Percentiles rank a stretch among this genome's conserved stretches.
Conservation (phyloP, 2,329 filamentous ascomycete species). For the Botrytis squamosa region DNA sequence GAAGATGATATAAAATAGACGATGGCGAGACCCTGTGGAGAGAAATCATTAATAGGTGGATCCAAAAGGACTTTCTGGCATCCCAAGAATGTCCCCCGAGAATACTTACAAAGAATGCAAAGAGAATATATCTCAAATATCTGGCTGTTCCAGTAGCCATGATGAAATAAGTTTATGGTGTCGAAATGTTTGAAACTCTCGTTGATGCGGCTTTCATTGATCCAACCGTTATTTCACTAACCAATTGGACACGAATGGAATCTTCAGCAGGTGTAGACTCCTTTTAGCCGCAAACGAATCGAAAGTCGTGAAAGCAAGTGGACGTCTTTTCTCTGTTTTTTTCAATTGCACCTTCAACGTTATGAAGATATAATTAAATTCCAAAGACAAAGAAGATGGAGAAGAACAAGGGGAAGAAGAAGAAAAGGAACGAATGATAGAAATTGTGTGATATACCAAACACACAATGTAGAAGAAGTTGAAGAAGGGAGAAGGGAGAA, state of each 20-base stretch:
- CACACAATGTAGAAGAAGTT: not conserved
- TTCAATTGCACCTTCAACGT: not conserved
- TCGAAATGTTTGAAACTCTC: not conserved
- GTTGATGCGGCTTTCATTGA: slow-evolving; percentile 6
- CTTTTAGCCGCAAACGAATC: not conserved
- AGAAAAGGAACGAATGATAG: not conserved
- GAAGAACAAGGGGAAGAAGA: not conserved
- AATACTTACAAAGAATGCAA: slow-evolving; percentile 75
- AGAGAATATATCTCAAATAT: slow-evolving; percentile 74
- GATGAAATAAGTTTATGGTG: not conserved
- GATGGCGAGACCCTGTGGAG: slow-evolving; percentile 59
- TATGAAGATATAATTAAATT: not conserved
- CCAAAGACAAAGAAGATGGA: not conserved
- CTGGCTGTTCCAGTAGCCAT: slow-evolving; percentile 50
- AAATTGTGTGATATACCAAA: not conserved
- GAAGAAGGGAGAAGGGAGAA: not conserved
- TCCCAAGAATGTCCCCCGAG: not conserved
- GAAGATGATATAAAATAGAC: slow-evolving; percentile 80
- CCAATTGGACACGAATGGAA: slow-evolving; percentile 18
- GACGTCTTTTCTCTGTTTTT: not conserved
- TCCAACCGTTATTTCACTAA: slow-evolving; percentile 7
- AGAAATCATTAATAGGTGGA: not conserved
- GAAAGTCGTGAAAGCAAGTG: not conserved
- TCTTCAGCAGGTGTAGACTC: not conserved
- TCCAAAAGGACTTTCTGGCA: slow-evolving; percentile 11